phyloP scores from a whole-genome alignment of 495 filamentous ascomycete species.

The Alectoria sarmentosa region DNA sequence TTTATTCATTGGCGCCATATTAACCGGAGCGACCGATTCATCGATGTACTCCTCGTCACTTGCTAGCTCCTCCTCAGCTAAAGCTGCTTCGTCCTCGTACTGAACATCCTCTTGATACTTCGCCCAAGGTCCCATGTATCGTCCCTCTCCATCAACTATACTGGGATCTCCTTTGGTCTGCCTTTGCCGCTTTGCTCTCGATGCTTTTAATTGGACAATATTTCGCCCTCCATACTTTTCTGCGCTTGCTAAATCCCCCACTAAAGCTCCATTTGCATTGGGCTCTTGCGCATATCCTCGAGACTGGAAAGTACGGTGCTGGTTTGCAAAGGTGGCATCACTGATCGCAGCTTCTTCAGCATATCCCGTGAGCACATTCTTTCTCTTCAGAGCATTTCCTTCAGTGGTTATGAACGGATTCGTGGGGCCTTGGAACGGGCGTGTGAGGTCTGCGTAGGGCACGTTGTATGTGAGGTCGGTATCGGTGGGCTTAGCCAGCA shows the following conservation, averaged over 20 bases:
- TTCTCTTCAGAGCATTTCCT: conserved; percentile 61
- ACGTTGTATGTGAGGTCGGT: conserved; percentile 52
- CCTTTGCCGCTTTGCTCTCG: conserved; percentile 65
- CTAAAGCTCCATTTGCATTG: conserved; percentile 41
- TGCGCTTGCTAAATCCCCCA: conserved; percentile 48
- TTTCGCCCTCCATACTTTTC: conserved; percentile 47
- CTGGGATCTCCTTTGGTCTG: conserved; percentile 78
- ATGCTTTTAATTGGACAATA: conserved; percentile 50
- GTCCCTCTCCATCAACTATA: conserved; percentile 74
- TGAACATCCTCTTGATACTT: conserved; percentile 60
- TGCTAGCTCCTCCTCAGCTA: conserved; percentile 52
- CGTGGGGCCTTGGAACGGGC: conserved; percentile 61
- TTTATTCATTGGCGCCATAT: conserved; percentile 47
- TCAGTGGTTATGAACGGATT: conserved; percentile 71
- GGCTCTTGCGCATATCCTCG: conserved; percentile 54
- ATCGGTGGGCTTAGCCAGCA: conserved; percentile 48
- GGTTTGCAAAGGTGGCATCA: conserved; percentile 77
- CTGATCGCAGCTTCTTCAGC: conserved; percentile 85
- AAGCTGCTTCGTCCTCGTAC: conserved; percentile 51
- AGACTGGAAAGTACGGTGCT: conserved; percentile 70
- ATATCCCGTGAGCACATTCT: conserved; percentile 84
- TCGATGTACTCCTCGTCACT: conserved; percentile 81
- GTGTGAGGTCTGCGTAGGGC: conserved; percentile 64
- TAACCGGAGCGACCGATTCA: conserved; percentile 39
- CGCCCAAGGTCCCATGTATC: conserved; percentile 94